Conservation (phyloP, 768 basidiomycete genomes). For the Leucogyrophana mollusca region DNA sequence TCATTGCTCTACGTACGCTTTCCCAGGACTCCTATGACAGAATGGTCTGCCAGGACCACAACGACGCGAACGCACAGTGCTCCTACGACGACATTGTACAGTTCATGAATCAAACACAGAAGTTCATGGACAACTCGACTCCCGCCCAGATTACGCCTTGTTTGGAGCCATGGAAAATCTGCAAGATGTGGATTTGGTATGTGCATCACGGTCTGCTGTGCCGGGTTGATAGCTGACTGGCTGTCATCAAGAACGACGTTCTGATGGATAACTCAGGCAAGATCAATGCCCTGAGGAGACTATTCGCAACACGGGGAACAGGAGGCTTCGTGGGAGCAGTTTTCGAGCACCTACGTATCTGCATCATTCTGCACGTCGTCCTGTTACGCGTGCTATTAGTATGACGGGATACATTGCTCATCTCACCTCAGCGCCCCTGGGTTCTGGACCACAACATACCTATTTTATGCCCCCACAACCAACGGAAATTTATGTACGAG, state of each 20-base stretch:
- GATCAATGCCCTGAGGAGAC: conserved; percentile 46
- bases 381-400: too few species aligned
- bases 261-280: conserved; percentile 41
- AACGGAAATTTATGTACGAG: too few species aligned
- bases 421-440: too few species aligned
- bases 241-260: conserved; percentile 35
- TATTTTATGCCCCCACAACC: too few species aligned
- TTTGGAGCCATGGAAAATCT: conserved; percentile 56
- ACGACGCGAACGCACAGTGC: conserved; percentile 41
- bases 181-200: conserved; percentile 46
- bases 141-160: conserved; percentile 62
- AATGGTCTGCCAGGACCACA: conserved; percentile 53
- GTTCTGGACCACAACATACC: too few species aligned
- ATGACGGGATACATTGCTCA: too few species aligned
- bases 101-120: conserved; percentile 52
- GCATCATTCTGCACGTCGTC: too few species aligned
- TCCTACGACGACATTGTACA: conserved; percentile 39
- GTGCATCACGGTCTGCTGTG: conserved; percentile 3
- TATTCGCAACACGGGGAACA: conserved; percentile 32
- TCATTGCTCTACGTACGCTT: conserved; percentile 51
- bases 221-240: conserved; percentile 2
- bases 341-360: too few species aligned
- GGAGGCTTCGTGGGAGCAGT: background rate
- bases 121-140: conserved; percentile 49
- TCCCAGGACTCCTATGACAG: conserved; percentile 46